These are phyloP conservation scores for Pythium diclinum DNA, from an alignment of 352 stramenopile genomes.

Conservation along the genomic window DNA sequence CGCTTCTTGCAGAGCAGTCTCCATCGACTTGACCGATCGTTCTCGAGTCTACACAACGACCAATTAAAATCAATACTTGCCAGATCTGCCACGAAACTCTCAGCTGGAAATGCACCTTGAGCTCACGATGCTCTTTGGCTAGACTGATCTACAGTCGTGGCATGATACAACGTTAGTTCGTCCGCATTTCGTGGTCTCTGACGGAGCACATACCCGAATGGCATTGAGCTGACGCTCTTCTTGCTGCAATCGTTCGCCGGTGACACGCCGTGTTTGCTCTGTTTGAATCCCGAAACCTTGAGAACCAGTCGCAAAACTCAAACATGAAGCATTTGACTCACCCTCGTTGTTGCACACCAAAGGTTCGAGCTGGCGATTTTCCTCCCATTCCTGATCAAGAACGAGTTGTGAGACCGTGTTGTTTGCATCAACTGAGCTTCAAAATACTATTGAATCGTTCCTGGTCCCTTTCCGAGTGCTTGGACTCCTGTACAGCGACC, in stretches of 20 bases:
- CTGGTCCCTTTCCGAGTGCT: conserved; percentile 2
- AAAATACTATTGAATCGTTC: background rate
- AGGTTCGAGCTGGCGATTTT: conserved; percentile 3
- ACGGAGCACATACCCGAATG: conserved; percentile 25
- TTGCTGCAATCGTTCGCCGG: conserved; percentile 31
- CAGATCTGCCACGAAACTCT: background rate
- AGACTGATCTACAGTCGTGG: conserved; percentile 20
- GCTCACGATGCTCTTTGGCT: conserved; percentile 32
- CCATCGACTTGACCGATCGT: conserved; percentile 29
- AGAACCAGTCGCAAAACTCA: background rate
- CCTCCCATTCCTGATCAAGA: conserved; percentile 7
- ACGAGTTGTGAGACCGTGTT: background rate
- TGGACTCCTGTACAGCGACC: background rate
- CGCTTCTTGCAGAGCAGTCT: conserved; percentile 36
- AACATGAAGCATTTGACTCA: background rate
- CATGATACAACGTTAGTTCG: background rate
- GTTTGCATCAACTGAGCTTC: background rate
- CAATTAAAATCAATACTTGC: background rate
- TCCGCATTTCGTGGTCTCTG: background rate
- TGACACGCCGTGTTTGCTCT: conserved; percentile 11
- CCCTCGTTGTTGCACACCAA: conserved; percentile 17
- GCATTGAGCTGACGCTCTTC: conserved; percentile 35
- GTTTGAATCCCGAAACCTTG: background rate
- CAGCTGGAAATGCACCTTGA: conserved; percentile 30
- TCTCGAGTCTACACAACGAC: conserved; percentile 31